A percentile compares a stretch with the other conserved stretches of the same genome.
Conservation (phyloP, 2,329 filamentous ascomycete species). For the Karstenula rhodostoma region DNA sequence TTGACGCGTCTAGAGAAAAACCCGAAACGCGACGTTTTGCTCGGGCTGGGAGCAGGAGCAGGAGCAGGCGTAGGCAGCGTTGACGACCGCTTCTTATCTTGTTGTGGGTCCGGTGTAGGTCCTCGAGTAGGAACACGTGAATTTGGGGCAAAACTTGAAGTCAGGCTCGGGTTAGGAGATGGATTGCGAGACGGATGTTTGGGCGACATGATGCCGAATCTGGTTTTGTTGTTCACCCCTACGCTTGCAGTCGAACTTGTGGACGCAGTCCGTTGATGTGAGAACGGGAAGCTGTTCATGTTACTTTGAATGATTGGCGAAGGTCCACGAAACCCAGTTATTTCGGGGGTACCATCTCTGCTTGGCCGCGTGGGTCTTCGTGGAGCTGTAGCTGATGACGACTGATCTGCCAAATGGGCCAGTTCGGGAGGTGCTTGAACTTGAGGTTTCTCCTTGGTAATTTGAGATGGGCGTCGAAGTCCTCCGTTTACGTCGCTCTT, state of each 20-base stretch:
- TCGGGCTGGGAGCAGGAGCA: constrained; percentile 60
- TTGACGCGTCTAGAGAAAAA: constrained; percentile 80
- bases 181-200: constrained; percentile 49
- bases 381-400: constrained; percentile 57
- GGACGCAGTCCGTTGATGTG: constrained; percentile 61
- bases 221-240: constrained; percentile 26
- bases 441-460: constrained; percentile 22
- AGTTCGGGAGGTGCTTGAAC: constrained; percentile 48
- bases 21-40: constrained; percentile 73
- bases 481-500: not conserved
- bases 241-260: constrained; percentile 49
- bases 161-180: constrained; percentile 46
- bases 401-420: constrained; percentile 69
- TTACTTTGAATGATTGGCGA: constrained; percentile 66
- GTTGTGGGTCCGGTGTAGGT: constrained; percentile 50
- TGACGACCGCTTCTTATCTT: constrained; percentile 40
- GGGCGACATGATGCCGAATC: constrained; percentile 36
- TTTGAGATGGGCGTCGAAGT: constrained; percentile 10
- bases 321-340: constrained; percentile 55
- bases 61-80: constrained; percentile 55
- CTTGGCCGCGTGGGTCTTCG: constrained; percentile 57
- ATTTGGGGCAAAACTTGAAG: constrained; percentile 32
- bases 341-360: constrained; percentile 55
- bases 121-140: constrained; percentile 41
- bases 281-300: constrained; percentile 56